These are phyloP conservation scores for Phytophthora sansomeana DNA, from an alignment of 352 stramenopile genomes.

Conservation along the genomic window DNA sequence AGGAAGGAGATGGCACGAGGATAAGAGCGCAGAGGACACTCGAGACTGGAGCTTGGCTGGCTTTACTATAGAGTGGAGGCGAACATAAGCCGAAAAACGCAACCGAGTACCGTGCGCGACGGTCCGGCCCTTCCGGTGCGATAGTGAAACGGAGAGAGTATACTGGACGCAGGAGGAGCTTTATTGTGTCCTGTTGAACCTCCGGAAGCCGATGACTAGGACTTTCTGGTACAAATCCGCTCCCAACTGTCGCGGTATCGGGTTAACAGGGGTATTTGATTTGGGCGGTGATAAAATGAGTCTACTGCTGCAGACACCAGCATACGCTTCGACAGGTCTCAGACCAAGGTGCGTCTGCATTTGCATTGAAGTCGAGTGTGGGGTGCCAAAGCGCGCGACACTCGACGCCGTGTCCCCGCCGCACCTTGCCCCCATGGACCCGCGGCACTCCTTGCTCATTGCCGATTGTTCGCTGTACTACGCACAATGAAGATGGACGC, in stretches of 20 bases:
- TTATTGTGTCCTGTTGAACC: slow-evolving; percentile 25
- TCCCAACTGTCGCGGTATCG: slow-evolving; percentile 11
- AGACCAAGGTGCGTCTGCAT: slow-evolving; percentile 4
- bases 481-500: slow-evolving; percentile 37
- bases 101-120: slow-evolving; percentile 16
- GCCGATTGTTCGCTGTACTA: slow-evolving; percentile 25
- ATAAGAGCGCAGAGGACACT: too few relatives aligned
- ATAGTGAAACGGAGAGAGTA: slow-evolving; percentile 5
- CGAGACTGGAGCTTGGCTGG: slow-evolving; percentile 4
- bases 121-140: neutral
- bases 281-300: neutral
- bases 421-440: neutral
- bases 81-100: neutral
- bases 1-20: too few relatives aligned
- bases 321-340: slow-evolving; percentile 20
- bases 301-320: neutral
- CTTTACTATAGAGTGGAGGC: slow-evolving; percentile 20
- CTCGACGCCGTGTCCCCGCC: slow-evolving; percentile 25
- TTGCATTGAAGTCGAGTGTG: slow-evolving; percentile 3
- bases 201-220: slow-evolving; percentile 2
- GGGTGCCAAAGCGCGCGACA: slow-evolving; percentile 27
- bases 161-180: neutral
- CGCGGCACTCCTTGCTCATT: slow-evolving; percentile 23
- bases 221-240: neutral
- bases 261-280: slow-evolving; percentile 4